Evolutionary conservation across 2,329 filamentous ascomycete genomes (phyloP), one percentile per base, ranked within the genome.

Genomic region (Bipolaris bicolor): DNA sequence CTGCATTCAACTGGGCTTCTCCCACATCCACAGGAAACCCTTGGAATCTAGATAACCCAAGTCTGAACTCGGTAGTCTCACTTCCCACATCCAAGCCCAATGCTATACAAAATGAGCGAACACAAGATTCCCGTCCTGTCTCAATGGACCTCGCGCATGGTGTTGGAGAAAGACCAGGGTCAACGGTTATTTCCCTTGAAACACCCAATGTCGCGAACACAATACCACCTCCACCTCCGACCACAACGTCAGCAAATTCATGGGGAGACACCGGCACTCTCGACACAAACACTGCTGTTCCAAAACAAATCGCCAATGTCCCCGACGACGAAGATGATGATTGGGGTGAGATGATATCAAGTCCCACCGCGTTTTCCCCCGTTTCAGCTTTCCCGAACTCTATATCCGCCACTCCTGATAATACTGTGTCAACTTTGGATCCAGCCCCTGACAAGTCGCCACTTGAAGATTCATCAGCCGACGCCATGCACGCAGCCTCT

Each of bases 341-440:
- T 22, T 77, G 75, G 75, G 75, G 75, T 50, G 75, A 77, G 39
- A 77, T 77, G 75, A 69, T 77, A 40, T 68, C 75, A 41, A 76
- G 68, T 13, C 72, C 74, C 47, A 69, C 68, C 7, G 49, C 69
- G 1, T 62, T 71, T n/a, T 65, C 58, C 29, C 61, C 63, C 13
- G 59, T 61, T 18, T 56, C 65, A 9, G 57, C 62, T 15, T 59
- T 60, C 24, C 39, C 64, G 11, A 60, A 54, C 16, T 44, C 45
- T 13, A 26, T 62, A 40, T 34, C 60, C 5, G 55, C 52, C 31
- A 53, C 53, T 2, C 58, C 46, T 1, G 51, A 59, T 18, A 63
- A 54, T 18, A 64, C 60, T 0, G 39, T 60, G 7, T 61, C 64
- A 5, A 56, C 62, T 18, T 43, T 59, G 9, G 41, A 58, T 13